Evolutionary conservation across 2,329 filamentous ascomycete species (phyloP).

Genomic region (Colletotrichum sp.): DNA sequence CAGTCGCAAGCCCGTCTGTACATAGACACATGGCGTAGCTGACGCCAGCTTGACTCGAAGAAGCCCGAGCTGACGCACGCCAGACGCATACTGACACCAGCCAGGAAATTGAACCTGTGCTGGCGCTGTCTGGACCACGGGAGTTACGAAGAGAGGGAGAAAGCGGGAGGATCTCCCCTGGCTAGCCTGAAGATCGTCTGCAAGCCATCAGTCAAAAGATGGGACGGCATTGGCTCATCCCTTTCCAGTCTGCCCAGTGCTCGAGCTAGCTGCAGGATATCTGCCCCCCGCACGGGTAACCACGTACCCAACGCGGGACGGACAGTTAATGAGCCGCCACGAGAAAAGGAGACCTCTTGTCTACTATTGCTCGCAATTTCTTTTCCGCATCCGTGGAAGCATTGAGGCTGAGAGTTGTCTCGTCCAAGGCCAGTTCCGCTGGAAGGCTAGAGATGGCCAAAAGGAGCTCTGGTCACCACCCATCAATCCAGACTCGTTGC

Average conservation of each 20-base stretch:
- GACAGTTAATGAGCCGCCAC: not conserved
- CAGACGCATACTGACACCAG: not conserved
- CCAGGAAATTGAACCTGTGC: not conserved
- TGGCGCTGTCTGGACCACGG: not conserved
- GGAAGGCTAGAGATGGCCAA: not conserved
- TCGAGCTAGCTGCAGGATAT: not conserved
- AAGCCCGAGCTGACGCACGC: not conserved
- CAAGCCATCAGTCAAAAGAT: not conserved
- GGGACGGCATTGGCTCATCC: not conserved
- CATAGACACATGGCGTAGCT: not conserved
- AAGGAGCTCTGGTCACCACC: not conserved
- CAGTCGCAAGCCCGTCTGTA: not conserved
- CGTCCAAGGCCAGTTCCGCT: not conserved
- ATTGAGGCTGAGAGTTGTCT: not conserved
- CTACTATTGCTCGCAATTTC: not conserved
- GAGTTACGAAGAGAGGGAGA: not conserved
- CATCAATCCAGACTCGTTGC: not conserved
- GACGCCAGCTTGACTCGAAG: not conserved
- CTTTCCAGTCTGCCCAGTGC: not conserved
- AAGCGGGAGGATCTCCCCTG: not conserved
- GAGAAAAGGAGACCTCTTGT: not conserved
- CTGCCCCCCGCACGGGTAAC: not conserved
- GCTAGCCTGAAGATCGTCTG: constrained; percentile 2
- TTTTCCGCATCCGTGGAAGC: not conserved
- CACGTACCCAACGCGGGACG: not conserved